phyloP scores from a whole-genome alignment of 345 rosid species.

The Adansonia digitata region DNA sequence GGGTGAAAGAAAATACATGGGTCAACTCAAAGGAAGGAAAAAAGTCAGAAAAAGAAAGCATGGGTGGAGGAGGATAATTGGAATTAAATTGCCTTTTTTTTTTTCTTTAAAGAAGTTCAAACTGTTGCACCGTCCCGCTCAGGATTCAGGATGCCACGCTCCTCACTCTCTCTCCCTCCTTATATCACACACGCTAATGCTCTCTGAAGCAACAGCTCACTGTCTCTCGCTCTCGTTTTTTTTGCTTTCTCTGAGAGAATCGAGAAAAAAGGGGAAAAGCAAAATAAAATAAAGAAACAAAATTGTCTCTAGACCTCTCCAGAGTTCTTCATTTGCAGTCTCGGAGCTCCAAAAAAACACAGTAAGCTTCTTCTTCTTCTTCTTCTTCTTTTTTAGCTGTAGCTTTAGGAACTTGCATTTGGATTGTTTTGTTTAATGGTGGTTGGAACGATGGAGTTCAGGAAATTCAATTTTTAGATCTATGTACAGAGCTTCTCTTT shows the following conservation, averaged over 20 bases:
- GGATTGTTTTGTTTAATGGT: not conserved
- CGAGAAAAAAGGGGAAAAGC: not conserved
- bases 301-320: constrained; percentile 15
- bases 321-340: constrained; percentile 19
- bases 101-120: constrained; percentile 32
- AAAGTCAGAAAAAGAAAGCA: not conserved
- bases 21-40: not conserved
- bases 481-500: constrained; percentile 19
- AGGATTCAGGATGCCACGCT: constrained; percentile 32
- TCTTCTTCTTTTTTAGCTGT: not conserved
- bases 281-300: not conserved
- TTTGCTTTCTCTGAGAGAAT: not conserved
- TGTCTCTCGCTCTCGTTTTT: not conserved
- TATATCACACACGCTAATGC: constrained; percentile 5
- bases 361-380: constrained; percentile 30
- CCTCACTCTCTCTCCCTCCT: constrained; percentile 32
- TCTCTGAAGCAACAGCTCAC: constrained; percentile 11
- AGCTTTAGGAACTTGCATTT: not conserved
- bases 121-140: constrained; percentile 56
- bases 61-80: not conserved
- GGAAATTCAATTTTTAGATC: constrained; percentile 30
- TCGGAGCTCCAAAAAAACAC: constrained; percentile 24
- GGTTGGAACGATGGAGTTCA: constrained; percentile 14
- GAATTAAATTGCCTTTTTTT: too few relatives aligned
- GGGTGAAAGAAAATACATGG: not conserved